Percentiles rank a stretch among this genome's conserved stretches.
These are phyloP conservation scores for Amaranthus hypochondriacus DNA, from an alignment of 148 eudicot genomes.

Conservation along the genomic window DNA sequence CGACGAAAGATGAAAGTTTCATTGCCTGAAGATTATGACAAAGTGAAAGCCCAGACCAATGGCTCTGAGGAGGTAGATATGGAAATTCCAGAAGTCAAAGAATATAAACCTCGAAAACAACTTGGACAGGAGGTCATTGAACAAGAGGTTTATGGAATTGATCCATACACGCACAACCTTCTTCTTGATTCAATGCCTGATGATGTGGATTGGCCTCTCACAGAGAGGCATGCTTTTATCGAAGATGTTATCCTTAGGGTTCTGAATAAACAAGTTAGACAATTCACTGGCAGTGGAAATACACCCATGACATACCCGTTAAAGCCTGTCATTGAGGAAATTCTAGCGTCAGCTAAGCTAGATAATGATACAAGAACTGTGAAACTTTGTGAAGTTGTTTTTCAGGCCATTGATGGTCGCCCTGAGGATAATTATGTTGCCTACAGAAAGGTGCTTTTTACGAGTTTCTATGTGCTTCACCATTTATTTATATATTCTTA, in stretches of 20 bases:
- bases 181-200: constrained; percentile 91
- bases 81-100: constrained; percentile 97
- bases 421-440: constrained; percentile 90
- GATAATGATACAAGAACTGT: constrained; percentile 40
- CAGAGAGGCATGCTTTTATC: constrained; percentile 75
- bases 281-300: constrained; percentile 73
- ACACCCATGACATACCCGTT: constrained; percentile 84
- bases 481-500: constrained; percentile 4
- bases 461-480: not conserved
- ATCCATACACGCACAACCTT: constrained; percentile 96
- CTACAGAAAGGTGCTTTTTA: constrained; percentile 71
- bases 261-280: constrained; percentile 75
- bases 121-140: constrained; percentile 92
- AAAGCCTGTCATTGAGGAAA: constrained; percentile 71
- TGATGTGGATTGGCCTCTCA: constrained; percentile 63
- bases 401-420: constrained; percentile 69
- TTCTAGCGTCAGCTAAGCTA: constrained; percentile 45
- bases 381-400: constrained; percentile 54
- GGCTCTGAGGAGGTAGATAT: constrained; percentile 93
- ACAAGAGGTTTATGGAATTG: constrained; percentile 97
- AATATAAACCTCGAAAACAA: constrained; percentile 79
- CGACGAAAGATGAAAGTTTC: constrained; percentile 82
- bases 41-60: constrained; percentile 68
- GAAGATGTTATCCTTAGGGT: constrained; percentile 84
- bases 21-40: constrained; percentile 82